phyloP scores from a whole-genome alignment of 495 filamentous ascomycete species.

The Xylaria intraflava region DNA sequence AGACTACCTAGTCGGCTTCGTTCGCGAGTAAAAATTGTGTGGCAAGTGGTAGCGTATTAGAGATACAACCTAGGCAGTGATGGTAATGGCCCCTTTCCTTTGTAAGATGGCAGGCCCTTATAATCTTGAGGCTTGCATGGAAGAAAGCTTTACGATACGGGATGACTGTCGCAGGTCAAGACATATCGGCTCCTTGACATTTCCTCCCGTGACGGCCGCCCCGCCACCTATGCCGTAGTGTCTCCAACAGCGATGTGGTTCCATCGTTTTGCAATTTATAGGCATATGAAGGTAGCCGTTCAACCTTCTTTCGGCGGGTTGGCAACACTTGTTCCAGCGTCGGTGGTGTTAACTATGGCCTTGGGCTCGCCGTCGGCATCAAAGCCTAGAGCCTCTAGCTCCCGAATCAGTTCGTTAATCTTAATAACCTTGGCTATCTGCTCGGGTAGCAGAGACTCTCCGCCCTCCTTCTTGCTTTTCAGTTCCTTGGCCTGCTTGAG shows the following conservation, averaged over 20 bases:
- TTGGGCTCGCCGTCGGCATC: constrained; percentile 54
- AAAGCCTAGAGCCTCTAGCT: constrained; percentile 82
- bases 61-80: neutral
- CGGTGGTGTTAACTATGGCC: neutral
- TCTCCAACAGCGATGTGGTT: neutral
- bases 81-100: neutral
- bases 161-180: neutral
- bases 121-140: neutral
- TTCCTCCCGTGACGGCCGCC: neutral
- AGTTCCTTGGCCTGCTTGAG: constrained; percentile 87
- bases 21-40: neutral
- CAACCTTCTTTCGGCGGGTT: constrained; percentile 7
- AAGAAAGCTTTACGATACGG: neutral
- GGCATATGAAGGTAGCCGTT: neutral
- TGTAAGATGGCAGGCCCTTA: neutral
- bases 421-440: constrained; percentile 97
- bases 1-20: neutral
- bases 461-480: constrained; percentile 82
- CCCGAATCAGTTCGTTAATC: constrained; percentile 85
- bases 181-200: neutral
- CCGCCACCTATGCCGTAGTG: neutral
- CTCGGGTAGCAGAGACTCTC: constrained; percentile 76
- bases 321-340: neutral
- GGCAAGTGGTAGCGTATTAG: neutral
- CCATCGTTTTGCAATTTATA: neutral